Base-by-base conservation (phyloP, 345 rosid species). In the Acer yangbiense region DNA sequence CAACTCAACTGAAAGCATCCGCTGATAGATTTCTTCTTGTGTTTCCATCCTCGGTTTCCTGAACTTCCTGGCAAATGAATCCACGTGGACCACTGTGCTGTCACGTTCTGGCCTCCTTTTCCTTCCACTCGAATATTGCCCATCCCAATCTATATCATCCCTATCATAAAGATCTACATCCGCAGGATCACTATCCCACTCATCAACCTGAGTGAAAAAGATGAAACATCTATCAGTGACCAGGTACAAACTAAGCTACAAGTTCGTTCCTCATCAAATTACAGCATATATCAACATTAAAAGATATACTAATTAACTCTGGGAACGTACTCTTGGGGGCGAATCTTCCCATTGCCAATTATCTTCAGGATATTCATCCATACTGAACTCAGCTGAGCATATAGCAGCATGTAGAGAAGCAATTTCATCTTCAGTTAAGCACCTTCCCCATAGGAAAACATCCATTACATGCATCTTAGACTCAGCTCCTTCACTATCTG, bases 391-490 rank as follows among this genome's bases (percentile, higher is more conserved):
- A 27, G 89, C 83, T 73, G 88, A 87, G 86, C 97, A 92, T 68
- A 90, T 83, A 61, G 93, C 89, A 79, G 91, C 84, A 86, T 94
- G 85, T 86, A 97, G 93, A 81, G 98, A 81, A 80, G 92, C 87
- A 69, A 89, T 86, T 81, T 97, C 99, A 46, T 97, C 99, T 83
- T 97, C 99, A 72, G 89, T 93, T 84, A 97, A 88, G 86, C 98
- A 94, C 84, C 91, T 90, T 54, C 98, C 99, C 99, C 99, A 97
- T 2, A 97, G 86, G 84, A 97, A 97, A 82, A 93, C 98, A 86
- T 97, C 99, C 99, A 97, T 97, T 76, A 97, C 87, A 85, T 97
- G 98, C 98, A 94, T 93, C 87, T 97, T 97, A 68, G 99, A 90
- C 82, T 97, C 99, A 10, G 86, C 93, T 84, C 98, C 99, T 86